Evolutionary conservation across 805 yeast species (phyloP).

Genomic region (Kodamaea lidongshanica): DNA sequence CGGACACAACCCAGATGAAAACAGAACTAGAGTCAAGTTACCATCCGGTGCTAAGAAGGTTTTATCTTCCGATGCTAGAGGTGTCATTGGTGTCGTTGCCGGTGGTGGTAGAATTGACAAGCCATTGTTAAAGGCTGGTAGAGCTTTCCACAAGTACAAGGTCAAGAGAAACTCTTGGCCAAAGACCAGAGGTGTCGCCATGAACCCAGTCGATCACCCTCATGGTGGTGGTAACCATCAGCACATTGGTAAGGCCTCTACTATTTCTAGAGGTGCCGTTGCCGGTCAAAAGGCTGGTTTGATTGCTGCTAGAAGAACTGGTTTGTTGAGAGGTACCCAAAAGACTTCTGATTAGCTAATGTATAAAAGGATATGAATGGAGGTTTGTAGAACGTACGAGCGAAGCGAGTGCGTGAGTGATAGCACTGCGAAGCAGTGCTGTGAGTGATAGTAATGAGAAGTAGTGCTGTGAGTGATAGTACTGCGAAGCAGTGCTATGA

Average conservation of each 20-base stretch:
- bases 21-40: conserved; percentile 98
- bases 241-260: conserved; percentile 99
- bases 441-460: too few species aligned
- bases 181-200: conserved; percentile 99
- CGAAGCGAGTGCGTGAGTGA: too few species aligned
- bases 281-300: conserved; percentile 99
- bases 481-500: too few species aligned
- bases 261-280: conserved; percentile 98
- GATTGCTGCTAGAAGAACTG: conserved; percentile 99
- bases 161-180: conserved; percentile 99
- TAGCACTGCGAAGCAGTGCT: too few species aligned
- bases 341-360: conserved; percentile 46
- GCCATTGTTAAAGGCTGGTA: conserved; percentile 99
- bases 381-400: too few species aligned
- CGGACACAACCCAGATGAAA: conserved; percentile 99
- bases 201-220: conserved; percentile 99
- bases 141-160: conserved; percentile 99
- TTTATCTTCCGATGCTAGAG: conserved; percentile 93
- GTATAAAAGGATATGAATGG: too few species aligned
- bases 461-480: too few species aligned
- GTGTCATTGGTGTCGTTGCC: conserved; percentile 99
- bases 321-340: conserved; percentile 99
- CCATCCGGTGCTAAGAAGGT: conserved; percentile 99
- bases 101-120: conserved; percentile 99
- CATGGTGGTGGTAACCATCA: conserved; percentile 99